Percentiles rank a stretch among this genome's conserved stretches.
phyloP scores from a whole-genome alignment of 305 asterid species.

The Withania somnifera region DNA sequence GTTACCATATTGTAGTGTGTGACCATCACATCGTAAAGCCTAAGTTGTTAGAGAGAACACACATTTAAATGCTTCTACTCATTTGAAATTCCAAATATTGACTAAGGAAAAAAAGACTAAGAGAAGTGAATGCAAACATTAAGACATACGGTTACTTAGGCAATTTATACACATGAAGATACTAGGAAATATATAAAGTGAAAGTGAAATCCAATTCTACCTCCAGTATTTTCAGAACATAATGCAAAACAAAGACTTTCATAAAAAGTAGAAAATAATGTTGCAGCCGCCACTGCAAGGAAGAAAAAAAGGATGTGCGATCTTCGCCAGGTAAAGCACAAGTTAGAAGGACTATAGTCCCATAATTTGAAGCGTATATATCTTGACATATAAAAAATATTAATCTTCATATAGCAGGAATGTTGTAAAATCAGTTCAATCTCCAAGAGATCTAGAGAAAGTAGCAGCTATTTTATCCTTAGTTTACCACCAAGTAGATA shows the following conservation, averaged over 20 bases:
- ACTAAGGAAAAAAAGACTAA: background rate
- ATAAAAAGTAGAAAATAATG: background rate
- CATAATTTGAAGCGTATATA: background rate
- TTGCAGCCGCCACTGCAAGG: background rate
- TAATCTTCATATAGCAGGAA: background rate
- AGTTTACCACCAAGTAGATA: background rate
- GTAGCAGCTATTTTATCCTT: background rate
- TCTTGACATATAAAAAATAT: background rate
- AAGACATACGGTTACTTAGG: background rate
- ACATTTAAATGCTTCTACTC: background rate
- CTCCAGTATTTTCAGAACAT: background rate
- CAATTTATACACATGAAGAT: background rate
- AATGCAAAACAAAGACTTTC: background rate
- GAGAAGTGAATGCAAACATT: background rate
- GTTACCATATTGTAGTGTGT: background rate
- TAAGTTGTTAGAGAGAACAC: background rate
- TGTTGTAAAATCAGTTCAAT: background rate
- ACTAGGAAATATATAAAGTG: background rate
- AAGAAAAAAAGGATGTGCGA: background rate
- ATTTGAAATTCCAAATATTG: background rate
- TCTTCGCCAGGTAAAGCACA: background rate
- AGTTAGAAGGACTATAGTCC: background rate
- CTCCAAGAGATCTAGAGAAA: background rate
- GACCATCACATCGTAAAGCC: background rate
- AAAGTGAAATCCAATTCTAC: background rate